Conservation (phyloP, 148 eudicot genomes). For the Diospyros lotus region DNA sequence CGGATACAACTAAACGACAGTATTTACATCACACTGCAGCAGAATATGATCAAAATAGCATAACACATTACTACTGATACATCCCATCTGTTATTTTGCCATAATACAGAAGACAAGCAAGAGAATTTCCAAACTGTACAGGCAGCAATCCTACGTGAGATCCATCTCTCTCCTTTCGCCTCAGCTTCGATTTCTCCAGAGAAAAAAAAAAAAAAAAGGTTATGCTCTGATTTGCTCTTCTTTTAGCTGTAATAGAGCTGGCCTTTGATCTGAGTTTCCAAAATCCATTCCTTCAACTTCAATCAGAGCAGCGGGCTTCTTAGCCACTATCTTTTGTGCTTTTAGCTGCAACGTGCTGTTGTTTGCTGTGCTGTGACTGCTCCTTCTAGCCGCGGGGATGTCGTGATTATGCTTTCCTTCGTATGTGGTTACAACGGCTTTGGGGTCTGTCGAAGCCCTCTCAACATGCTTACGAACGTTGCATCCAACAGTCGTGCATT, state of each 20-base stretch:
- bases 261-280: conserved; percentile 38
- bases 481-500: conserved; percentile 75
- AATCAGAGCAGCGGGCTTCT: conserved; percentile 12
- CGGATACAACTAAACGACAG: too few relatives aligned
- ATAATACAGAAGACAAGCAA: neutral
- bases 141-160: neutral
- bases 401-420: conserved; percentile 92
- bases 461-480: conserved; percentile 89
- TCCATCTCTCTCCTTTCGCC: too few relatives aligned
- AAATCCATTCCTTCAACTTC: conserved; percentile 18
- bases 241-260: conserved; percentile 46
- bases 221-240: conserved; percentile 46
- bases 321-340: conserved; percentile 15
- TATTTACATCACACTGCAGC: neutral
- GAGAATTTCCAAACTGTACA: neutral
- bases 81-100: neutral
- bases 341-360: conserved; percentile 13
- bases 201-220: neutral
- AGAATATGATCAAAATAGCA: neutral
- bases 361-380: conserved; percentile 13
- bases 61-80: neutral
- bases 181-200: neutral
- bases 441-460: conserved; percentile 65
- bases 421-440: conserved; percentile 79
- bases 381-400: conserved; percentile 45